Conservation (phyloP, 2,329 filamentous ascomycete genomes). For the Cladosporium sp. region DNA sequence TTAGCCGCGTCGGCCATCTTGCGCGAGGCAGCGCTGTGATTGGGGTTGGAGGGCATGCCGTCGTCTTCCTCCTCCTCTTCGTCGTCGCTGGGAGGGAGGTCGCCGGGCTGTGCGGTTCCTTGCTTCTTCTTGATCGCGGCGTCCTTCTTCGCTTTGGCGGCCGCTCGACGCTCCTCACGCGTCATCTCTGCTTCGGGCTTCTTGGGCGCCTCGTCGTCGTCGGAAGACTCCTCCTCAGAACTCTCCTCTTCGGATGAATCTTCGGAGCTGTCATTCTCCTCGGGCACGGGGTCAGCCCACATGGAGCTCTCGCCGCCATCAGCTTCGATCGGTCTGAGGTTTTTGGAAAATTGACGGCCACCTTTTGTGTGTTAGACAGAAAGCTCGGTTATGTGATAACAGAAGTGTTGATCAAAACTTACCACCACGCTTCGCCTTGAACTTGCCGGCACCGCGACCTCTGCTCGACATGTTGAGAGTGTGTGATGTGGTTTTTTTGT, state of each 20-base stretch:
- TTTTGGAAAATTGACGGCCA: conserved; percentile 91
- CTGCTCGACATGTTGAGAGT: conserved; percentile 48
- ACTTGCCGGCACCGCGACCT: conserved; percentile 79
- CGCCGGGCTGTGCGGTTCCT: conserved; percentile 72
- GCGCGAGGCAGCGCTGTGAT: conserved; percentile 66
- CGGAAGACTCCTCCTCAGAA: conserved; percentile 41
- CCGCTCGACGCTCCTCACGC: conserved; percentile 82
- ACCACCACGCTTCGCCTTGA: conserved; percentile 93
- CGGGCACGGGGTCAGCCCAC: conserved; percentile 63
- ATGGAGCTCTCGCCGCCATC: conserved; percentile 87
- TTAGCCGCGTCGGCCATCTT: conserved; percentile 65
- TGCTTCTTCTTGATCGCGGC: conserved; percentile 76
- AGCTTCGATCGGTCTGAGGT: conserved; percentile 81
- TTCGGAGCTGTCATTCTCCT: conserved; percentile 52
- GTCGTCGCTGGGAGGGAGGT: conserved; percentile 68
- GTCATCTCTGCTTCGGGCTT: conserved; percentile 53
- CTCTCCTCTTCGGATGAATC: conserved; percentile 44
- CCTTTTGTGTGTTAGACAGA: conserved; percentile 48
- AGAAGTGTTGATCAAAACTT: conserved; percentile 31
- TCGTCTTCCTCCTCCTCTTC: conserved; percentile 56
- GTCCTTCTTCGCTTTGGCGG: conserved; percentile 86
- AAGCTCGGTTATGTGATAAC: neutral
- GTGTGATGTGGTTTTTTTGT: conserved; percentile 12
- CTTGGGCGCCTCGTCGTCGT: conserved; percentile 37
- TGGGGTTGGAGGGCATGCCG: conserved; percentile 82